Percentiles rank a stretch among this genome's conserved stretches.
phyloP scores from a whole-genome alignment of 176 grass and related monocot species.

The Rhynchospora pubera region DNA sequence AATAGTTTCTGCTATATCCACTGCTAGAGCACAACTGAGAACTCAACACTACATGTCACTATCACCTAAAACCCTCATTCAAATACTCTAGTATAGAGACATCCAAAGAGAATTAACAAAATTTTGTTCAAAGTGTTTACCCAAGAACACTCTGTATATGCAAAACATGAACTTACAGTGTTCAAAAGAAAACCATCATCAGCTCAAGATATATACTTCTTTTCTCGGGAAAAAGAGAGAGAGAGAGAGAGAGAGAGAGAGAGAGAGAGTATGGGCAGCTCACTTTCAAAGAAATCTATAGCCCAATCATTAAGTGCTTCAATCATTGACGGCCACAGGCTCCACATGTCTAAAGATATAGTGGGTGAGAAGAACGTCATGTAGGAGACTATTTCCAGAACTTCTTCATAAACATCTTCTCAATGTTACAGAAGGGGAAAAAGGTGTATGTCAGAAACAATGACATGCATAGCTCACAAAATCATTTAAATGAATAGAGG shows the following conservation, averaged over 20 bases:
- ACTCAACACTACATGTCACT: neutral
- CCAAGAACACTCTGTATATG: neutral
- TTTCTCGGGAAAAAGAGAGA: neutral
- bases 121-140: neutral
- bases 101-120: neutral
- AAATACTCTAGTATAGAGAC: neutral
- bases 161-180: neutral
- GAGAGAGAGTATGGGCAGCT: neutral
- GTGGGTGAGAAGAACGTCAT: conserved; percentile 87
- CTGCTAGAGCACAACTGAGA: neutral
- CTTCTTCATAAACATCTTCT: conserved; percentile 94
- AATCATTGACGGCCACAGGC: conserved; percentile 81
- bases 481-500: neutral
- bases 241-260: neutral
- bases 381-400: conserved; percentile 86
- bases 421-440: conserved; percentile 1
- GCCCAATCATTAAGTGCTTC: conserved; percentile 82
- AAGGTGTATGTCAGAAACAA: conserved; percentile 2
- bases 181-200: neutral
- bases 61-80: neutral
- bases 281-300: conserved; percentile 96
- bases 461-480: neutral
- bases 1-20: neutral
- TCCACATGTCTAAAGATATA: conserved; percentile 89
- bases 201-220: neutral